Conservation (phyloP, 2,329 filamentous ascomycete genomes). For the Furcasterigmium sp. region DNA sequence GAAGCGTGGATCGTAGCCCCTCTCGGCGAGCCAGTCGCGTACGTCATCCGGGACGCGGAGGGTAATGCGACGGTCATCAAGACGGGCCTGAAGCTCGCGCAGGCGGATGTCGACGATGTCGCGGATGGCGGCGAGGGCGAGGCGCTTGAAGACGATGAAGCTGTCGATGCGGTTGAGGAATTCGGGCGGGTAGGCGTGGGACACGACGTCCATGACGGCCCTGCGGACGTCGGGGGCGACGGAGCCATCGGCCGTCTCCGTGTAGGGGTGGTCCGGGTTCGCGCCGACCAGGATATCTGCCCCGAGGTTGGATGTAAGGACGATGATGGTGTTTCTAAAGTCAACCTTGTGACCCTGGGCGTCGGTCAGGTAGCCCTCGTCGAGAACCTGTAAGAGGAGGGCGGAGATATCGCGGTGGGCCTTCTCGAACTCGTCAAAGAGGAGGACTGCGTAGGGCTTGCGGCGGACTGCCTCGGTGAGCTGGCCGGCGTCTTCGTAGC, state of each 20-base stretch:
- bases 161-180: constrained; percentile 96
- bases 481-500: constrained; percentile 94
- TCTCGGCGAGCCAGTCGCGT: constrained; percentile 80
- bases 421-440: constrained; percentile 98
- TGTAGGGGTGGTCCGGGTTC: constrained; percentile 59
- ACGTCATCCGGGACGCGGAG: constrained; percentile 67
- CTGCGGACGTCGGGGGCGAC: constrained; percentile 69
- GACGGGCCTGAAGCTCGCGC: constrained; percentile 72
- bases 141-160: constrained; percentile 91
- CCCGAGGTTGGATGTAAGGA: constrained; percentile 91
- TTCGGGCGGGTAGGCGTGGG: constrained; percentile 72
- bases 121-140: constrained; percentile 70
- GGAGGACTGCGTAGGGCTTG: constrained; percentile 89
- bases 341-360: constrained; percentile 95
- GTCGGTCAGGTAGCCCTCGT: constrained; percentile 94
- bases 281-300: constrained; percentile 83
- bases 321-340: constrained; percentile 94
- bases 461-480: constrained; percentile 90
- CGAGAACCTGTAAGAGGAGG: constrained; percentile 85
- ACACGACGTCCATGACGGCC: constrained; percentile 85
- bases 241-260: constrained; percentile 57
- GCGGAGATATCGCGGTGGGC: constrained; percentile 93
- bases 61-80: constrained; percentile 80
- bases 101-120: constrained; percentile 94
- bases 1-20: constrained; percentile 86